Evolutionary conservation across 2,329 filamentous ascomycete genomes (phyloP).

Genomic region (Ophiostoma pallidulum): DNA sequence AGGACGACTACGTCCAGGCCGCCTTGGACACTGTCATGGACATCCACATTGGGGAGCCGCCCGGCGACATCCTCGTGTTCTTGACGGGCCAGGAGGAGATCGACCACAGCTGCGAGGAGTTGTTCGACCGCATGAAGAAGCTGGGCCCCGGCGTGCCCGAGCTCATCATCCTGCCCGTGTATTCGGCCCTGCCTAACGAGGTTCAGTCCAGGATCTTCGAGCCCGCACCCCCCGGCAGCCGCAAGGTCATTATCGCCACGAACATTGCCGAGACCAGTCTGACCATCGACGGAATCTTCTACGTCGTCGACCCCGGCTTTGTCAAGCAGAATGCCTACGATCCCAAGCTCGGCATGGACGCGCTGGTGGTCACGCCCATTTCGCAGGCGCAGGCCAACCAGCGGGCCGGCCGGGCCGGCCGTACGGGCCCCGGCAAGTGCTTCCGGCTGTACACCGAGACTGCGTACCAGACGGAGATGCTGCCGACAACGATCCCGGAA

Average conservation of each 20-base stretch:
- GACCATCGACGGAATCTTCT: conserved; percentile 96
- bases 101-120: conserved; percentile 83
- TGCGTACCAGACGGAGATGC: conserved; percentile 92
- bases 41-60: conserved; percentile 86
- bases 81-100: conserved; percentile 97
- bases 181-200: conserved; percentile 84
- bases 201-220: conserved; percentile 95
- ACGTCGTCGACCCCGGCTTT: conserved; percentile 93
- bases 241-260: conserved; percentile 95
- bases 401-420: conserved; percentile 80
- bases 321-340: conserved; percentile 98
- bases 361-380: conserved; percentile 88
- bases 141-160: conserved; percentile 85
- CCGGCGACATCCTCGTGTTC: conserved; percentile 92
- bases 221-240: conserved; percentile 70
- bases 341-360: conserved; percentile 95
- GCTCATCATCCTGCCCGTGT: conserved; percentile 88
- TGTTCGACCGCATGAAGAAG: conserved; percentile 94
- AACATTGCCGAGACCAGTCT: conserved; percentile 98
- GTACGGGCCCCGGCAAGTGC: conserved; percentile 92
- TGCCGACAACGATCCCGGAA: conserved; percentile 90
- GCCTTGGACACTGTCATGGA: conserved; percentile 97
- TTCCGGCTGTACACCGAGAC: conserved; percentile 93
- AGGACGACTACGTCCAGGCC: conserved; percentile 89
- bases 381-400: conserved; percentile 96